A percentile compares a stretch with the other conserved stretches of the same genome.
Conservation (phyloP, 2,329 filamentous ascomycete genomes). For the Neophaeococcomyces mojaviensis region DNA sequence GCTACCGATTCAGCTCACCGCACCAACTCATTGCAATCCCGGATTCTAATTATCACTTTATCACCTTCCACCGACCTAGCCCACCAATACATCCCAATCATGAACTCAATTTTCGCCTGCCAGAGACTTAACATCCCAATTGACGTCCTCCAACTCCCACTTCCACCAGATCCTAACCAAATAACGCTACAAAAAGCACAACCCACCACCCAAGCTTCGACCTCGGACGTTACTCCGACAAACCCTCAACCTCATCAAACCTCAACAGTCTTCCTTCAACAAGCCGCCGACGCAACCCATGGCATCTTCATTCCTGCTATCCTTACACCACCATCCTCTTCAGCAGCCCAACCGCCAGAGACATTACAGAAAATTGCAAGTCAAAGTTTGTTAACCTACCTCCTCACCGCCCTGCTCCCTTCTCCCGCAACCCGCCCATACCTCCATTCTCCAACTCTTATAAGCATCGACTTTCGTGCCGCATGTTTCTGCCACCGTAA, state of each 20-base stretch:
- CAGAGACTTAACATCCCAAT: conserved; percentile 82
- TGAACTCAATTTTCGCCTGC: conserved; percentile 97
- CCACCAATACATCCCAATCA: conserved; percentile 90
- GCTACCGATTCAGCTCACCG: conserved; percentile 29
- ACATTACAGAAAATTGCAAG: conserved; percentile 39
- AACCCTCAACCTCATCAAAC: conserved; percentile 1
- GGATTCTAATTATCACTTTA: conserved; percentile 84
- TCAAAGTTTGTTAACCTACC: conserved; percentile 74
- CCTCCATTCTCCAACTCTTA: conserved; percentile 70
- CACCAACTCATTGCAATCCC: conserved; percentile 52
- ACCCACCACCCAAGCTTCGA: neutral
- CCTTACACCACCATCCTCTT: conserved; percentile 14
- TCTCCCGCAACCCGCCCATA: conserved; percentile 57
- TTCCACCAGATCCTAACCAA: conserved; percentile 8
- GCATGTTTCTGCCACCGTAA: conserved; percentile 93
- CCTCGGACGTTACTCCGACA: neutral
- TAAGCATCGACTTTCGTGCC: conserved; percentile 91
- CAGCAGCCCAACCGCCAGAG: neutral
- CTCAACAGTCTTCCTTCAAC: conserved; percentile 78
- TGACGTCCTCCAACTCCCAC: conserved; percentile 71
- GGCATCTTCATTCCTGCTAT: conserved; percentile 59
- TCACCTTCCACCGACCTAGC: conserved; percentile 82
- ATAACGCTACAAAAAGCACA: neutral
- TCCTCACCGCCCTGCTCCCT: conserved; percentile 89
- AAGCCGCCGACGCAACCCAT: conserved; percentile 69